Base-by-base conservation (phyloP, 1,284 basidiomycete genomes). In the Naganishia liquefaciens region DNA sequence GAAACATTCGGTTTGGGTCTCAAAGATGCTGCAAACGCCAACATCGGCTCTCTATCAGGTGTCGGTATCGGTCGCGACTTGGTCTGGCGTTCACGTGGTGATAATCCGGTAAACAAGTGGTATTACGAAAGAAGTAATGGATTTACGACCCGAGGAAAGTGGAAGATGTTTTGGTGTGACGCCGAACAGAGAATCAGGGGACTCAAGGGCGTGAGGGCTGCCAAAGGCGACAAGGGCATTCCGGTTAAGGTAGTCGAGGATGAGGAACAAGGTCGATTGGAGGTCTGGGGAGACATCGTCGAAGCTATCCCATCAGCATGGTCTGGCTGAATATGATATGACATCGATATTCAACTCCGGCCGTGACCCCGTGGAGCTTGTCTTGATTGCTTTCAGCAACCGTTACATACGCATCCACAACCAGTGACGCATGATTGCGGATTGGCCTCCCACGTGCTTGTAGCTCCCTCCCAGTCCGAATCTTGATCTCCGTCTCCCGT, bases 91-190 rank as follows among this genome's bases (percentile, higher is more conserved):
- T 90, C 87, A 73, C 85, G 96, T 63, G 84, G 87, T 11, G 85
- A 95, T 78, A 99, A 99, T 77, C 93, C 93, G 0, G 88, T 99
- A 63, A 99, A 99, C 80, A 95, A 94, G 78, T 99, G 96, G 96
- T 99, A 99, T 80, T 97, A 93, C 72, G 96, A 99, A 77, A 87
- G 96, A 40, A 90, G 88, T 74, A 91, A 89, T 51, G 96, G 96
- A 10, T 95, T 97, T 78, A 71, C 93, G 42, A 72, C 65, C 40
- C 63, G 68, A 9, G 88, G 87, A 25, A 81, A 84, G 46, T 98
- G 91, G 93, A 87, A 89, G 64, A 80, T 99, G 72, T 99, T 99
- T 80, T 99, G 96, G 96, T 97, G 93, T 77, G 95, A 98, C 79
- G 93, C 89, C 1, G 96, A 99, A 81, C 73, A 79, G 69, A 69